Base-by-base conservation (phyloP, 352 stramenopile genomes). In the Globisporangium megalacanthum region DNA sequence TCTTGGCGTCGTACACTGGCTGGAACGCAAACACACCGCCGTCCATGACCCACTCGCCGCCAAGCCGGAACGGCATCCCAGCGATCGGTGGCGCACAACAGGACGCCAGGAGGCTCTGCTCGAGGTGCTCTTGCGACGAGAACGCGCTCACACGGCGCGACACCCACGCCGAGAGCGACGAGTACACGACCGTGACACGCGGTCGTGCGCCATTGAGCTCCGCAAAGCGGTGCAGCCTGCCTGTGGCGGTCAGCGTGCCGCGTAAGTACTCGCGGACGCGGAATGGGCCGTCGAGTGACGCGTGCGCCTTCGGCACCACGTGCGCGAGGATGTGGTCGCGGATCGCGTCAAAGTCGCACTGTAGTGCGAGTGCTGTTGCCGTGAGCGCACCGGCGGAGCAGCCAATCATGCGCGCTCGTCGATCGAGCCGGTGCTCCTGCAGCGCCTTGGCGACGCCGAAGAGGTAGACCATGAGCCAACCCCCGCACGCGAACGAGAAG, bases 391-490 rank as follows among this genome's bases (percentile, higher is more conserved):
- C 86, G 15, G 82, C 87, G 15, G 80, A 93, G 60, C 79, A 91
- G 35, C 86, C 86, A 44, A 93, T 92, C 35, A 91, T 62, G n/a
- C 69, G 72, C 35, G 81, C 72, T 35, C 77, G 33, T 13, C 67
- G 65, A 52, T 91, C 77, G 22, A 94, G 58, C 29, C 79, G 75
- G 58, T 76, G 75, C 58, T 94, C 57, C 52, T 96, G 83, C 22
- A 96, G 71, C 19, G 83, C 83, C 59, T 95, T 92, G 58, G 82
- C 82, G 31, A 95, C 85, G 46, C 87, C 87, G 47, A 96, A 94
- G 19, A 88, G 64, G 66, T 94, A 95, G 78, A 88, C 88, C 64
- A 94, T 95, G 61, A 96, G 82, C 79, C 80, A 96, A 0, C 87
- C 87, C 25, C 80, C 83, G 53, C 84, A 93, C 1, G 83, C 81